phyloP scores from a whole-genome alignment of 352 stramenopile species.

The Phytopythium litorale region DNA sequence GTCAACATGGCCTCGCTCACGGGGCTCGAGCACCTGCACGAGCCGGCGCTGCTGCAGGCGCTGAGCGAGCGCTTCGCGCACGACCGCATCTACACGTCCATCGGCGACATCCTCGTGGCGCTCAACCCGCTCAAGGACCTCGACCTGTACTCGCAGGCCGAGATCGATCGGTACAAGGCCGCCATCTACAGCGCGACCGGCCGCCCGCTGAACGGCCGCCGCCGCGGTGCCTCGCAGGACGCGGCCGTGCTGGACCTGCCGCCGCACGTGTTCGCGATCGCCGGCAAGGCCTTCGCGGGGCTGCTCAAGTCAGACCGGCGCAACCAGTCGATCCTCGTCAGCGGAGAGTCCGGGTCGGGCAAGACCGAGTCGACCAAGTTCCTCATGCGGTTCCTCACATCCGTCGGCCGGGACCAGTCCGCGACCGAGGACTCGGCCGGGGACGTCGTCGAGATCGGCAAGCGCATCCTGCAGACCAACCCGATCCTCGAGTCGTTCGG shows the following conservation, averaged over 20 bases:
- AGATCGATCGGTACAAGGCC: slow-evolving; percentile 69
- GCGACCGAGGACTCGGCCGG: slow-evolving; percentile 12
- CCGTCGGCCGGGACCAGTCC: slow-evolving; percentile 54
- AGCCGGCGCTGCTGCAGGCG: slow-evolving; percentile 77
- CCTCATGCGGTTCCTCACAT: slow-evolving; percentile 95
- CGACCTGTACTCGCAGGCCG: slow-evolving; percentile 50
- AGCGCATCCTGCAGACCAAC: slow-evolving; percentile 94
- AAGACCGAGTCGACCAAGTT: slow-evolving; percentile 97
- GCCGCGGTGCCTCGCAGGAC: slow-evolving; percentile 9
- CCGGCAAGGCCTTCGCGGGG: slow-evolving; percentile 77
- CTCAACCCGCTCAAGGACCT: slow-evolving; percentile 83
- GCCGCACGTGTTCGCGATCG: slow-evolving; percentile 91
- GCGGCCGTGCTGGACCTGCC: slow-evolving; percentile 16
- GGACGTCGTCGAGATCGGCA: slow-evolving; percentile 70
- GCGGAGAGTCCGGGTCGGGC: slow-evolving; percentile 90
- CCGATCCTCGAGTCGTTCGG: slow-evolving; percentile 97
- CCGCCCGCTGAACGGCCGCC: neutral
- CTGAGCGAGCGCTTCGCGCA: slow-evolving; percentile 68
- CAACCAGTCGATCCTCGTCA: slow-evolving; percentile 94
- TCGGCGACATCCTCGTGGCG: slow-evolving; percentile 81
- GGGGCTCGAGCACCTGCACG: slow-evolving; percentile 77
- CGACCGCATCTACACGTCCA: slow-evolving; percentile 86
- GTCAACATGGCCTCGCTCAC: slow-evolving; percentile 60
- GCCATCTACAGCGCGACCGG: slow-evolving; percentile 26
- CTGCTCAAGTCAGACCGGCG: slow-evolving; percentile 49